Conservation (phyloP, 2,329 filamentous ascomycete genomes). For the Fusarium succisae region DNA sequence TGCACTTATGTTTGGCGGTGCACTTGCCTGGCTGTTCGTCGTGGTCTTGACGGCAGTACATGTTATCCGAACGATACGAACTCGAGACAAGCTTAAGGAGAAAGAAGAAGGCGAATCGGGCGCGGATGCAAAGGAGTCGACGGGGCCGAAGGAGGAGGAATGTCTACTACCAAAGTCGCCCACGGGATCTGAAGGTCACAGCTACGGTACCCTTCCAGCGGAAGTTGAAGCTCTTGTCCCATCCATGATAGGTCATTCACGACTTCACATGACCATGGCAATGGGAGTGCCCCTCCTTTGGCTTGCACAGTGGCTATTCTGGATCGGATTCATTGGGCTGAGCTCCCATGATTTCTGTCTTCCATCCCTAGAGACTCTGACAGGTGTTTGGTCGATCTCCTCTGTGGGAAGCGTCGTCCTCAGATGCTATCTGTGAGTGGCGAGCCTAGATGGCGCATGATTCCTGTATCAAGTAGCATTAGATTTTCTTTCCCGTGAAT, state of each 20-base stretch:
- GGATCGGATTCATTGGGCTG: constrained; percentile 16
- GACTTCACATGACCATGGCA: neutral
- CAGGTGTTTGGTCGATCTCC: neutral
- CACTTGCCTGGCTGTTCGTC: constrained; percentile 3
- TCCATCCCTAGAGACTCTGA: neutral
- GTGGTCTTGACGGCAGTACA: neutral
- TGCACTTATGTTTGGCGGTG: constrained; percentile 9
- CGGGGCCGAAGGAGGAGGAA: neutral
- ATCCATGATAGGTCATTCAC: neutral
- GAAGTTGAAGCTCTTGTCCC: neutral
- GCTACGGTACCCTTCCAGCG: neutral
- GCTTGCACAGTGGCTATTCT: constrained; percentile 23
- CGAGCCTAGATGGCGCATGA: neutral
- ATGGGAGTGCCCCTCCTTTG: neutral
- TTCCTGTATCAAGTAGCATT: neutral
- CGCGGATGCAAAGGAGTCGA: accelerated
- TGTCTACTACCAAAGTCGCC: neutral
- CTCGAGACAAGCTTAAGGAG: neutral
- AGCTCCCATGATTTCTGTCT: constrained; percentile 3
- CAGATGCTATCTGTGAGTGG: neutral
- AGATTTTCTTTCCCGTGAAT: neutral
- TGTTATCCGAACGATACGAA: neutral
- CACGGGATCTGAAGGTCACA: accelerated
- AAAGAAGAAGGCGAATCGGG: accelerated
- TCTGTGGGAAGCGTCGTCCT: neutral